These are phyloP conservation scores for Chytriomyces confervae DNA, from an alignment of 192 early-diverging fungal genomes.

Conservation along the genomic window DNA sequence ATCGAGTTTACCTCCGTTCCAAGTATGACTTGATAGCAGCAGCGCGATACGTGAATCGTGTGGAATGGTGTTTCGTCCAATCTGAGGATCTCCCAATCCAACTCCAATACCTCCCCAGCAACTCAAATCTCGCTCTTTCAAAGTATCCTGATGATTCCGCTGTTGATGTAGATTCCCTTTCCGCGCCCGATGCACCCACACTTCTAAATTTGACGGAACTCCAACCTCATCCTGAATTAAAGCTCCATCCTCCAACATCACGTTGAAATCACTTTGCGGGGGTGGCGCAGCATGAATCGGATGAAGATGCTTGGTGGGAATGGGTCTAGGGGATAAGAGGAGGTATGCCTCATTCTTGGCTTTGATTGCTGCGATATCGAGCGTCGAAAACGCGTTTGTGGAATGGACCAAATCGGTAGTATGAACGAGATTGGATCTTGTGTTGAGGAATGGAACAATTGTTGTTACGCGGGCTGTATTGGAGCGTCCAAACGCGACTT, in stretches of 20 bases:
- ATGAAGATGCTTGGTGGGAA: slow-evolving; percentile 11
- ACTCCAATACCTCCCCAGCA: slow-evolving; percentile 17
- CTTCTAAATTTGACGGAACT: not conserved
- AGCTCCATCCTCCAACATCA: not conserved
- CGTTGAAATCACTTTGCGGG: not conserved
- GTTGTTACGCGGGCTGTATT: slow-evolving; percentile 17
- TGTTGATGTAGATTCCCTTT: not conserved
- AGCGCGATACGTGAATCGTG: not conserved
- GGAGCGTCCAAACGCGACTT: slow-evolving; percentile 4
- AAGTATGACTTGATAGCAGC: slow-evolving; percentile 16
- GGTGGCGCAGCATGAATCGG: not conserved
- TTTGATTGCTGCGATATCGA: not conserved
- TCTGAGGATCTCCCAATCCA: slow-evolving; percentile 4
- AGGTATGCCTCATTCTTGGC: not conserved
- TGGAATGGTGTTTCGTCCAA: not conserved
- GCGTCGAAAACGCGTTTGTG: not conserved
- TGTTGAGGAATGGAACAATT: slow-evolving; percentile 19
- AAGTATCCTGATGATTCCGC: not conserved
- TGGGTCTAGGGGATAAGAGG: not conserved
- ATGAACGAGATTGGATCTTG: slow-evolving; percentile 12
- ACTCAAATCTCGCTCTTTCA: not conserved
- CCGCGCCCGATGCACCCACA: slow-evolving; percentile 11
- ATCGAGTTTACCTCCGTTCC: slow-evolving; percentile 21
- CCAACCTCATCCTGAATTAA: not conserved
- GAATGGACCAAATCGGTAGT: slow-evolving; percentile 11